phyloP scores from a whole-genome alignment of 192 early-diverging fungal genomes.

The Pilaira anomala region DNA sequence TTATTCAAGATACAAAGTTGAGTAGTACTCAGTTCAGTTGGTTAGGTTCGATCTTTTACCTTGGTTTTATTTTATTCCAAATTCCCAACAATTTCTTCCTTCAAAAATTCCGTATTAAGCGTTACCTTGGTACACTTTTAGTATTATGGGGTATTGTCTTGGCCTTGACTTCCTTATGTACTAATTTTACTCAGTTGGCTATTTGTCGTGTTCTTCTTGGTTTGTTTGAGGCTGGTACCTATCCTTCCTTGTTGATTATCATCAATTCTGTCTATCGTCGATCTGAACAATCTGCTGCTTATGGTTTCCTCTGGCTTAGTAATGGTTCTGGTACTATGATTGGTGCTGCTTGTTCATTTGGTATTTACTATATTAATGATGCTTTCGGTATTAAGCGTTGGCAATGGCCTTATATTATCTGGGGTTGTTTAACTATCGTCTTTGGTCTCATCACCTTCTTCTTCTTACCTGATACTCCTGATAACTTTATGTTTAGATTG shows the following conservation, averaged over 20 bases:
- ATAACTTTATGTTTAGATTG: conserved; percentile 2
- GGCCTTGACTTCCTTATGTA: conserved; percentile 5
- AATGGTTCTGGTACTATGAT: conserved; percentile 24
- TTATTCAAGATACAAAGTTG: conserved; percentile 18
- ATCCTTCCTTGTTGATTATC: conserved; percentile 24
- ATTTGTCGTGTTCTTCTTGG: conserved; percentile 26
- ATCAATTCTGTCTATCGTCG: conserved; percentile 28
- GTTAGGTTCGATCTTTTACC: conserved; percentile 21
- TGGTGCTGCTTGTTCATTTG: conserved; percentile 18
- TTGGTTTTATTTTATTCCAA: conserved; percentile 23
- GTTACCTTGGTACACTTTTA: conserved; percentile 21
- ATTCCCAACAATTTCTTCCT: conserved; percentile 31
- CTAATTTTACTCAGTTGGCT: conserved; percentile 27
- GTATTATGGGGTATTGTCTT: conserved; percentile 24
- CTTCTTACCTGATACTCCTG: conserved; percentile 26
- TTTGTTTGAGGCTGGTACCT: conserved; percentile 26
- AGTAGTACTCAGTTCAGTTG: conserved; percentile 3
- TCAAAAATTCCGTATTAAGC: conserved; percentile 17
- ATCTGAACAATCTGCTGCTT: conserved; percentile 19
- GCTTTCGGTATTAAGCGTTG: conserved; percentile 10
- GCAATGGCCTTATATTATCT: conserved; percentile 31
- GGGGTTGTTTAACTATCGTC: conserved; percentile 19
- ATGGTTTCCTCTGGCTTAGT: conserved; percentile 22
- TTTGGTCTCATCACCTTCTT: conserved; percentile 30
- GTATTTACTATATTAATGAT: conserved; percentile 22